A percentile compares a stretch with the other conserved stretches of the same genome.
These are phyloP conservation scores for Erythrophleum fordii DNA, from an alignment of 306 rosid species.

Conservation along the genomic window DNA sequence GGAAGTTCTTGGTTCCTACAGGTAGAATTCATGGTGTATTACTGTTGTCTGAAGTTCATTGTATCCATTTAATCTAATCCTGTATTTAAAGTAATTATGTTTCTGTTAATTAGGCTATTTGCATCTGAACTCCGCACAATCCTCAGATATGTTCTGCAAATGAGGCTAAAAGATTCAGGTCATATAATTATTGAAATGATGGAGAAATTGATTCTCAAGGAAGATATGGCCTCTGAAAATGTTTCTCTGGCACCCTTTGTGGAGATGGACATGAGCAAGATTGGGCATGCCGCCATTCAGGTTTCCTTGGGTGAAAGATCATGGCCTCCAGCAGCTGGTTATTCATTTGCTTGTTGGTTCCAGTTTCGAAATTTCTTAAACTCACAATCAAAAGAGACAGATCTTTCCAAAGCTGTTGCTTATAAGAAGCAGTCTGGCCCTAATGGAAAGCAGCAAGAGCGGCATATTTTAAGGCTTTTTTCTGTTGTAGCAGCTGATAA, in stretches of 20 bases:
- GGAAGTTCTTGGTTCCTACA: constrained; percentile 94
- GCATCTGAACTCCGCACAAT: constrained; percentile 82
- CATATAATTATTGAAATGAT: constrained; percentile 83
- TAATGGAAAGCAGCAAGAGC: constrained; percentile 60
- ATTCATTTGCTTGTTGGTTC: constrained; percentile 99
- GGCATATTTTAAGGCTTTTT: constrained; percentile 69
- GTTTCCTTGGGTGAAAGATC: constrained; percentile 99
- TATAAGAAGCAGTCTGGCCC: constrained; percentile 63
- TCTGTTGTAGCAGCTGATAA: constrained; percentile 88
- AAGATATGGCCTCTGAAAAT: constrained; percentile 79
- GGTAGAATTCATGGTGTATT: constrained; percentile 53
- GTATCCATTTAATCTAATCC: constrained; percentile 29
- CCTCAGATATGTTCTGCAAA: constrained; percentile 77
- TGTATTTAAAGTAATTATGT: constrained; percentile 28
- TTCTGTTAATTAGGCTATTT: constrained; percentile 76
- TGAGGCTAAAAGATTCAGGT: constrained; percentile 85
- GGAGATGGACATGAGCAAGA: constrained; percentile 95
- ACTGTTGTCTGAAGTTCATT: constrained; percentile 29
- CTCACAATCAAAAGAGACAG: constrained; percentile 72
- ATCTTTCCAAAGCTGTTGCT: constrained; percentile 66
- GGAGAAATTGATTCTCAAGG: constrained; percentile 83
- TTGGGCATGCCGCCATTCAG: constrained; percentile 96
- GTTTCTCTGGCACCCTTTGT: constrained; percentile 90
- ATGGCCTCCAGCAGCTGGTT: constrained; percentile 99
- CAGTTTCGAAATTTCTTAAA: constrained; percentile 83